Evolutionary conservation across 805 yeast genomes (phyloP), one percentile per base, ranked within the genome.

Genomic region (Wickerhamomyces tratensis): DNA sequence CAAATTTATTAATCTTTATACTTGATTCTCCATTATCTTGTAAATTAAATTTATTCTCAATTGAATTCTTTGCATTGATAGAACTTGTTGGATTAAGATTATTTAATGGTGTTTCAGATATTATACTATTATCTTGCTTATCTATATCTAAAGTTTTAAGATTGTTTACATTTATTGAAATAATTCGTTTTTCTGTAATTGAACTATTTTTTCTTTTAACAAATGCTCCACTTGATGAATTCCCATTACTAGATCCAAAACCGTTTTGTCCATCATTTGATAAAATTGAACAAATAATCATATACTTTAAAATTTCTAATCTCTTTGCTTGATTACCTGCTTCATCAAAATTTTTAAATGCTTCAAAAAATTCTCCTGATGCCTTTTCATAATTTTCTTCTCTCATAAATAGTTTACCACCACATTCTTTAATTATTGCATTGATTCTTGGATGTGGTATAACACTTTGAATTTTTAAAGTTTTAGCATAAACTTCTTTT

Each of bases 391-490:
- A 85, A 46, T 78, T 74, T 12, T 71, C 72, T 39, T 74, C 71
- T 46, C 73, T 67, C 70, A 84, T 77, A 40, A 74, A 71, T 48
- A 85, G 69, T 41, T 77, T 72, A 3, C 88, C 95, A 0, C 87
- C 86, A 49, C 86, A 79, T 56, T 85, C 91, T 46, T 77, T 71
- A 26, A 86, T 72, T n/a, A 81, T 73, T 2, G 91, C 95, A 58
- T 79, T 66, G 27, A 82, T 77, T 39, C 72, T 67, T 1, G 94
- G 88, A 53, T 86, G 94, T 1, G 88, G 83, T 3, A 83, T 79
- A 2, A 86, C 83, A 0, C 79, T 66, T 7, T 74, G 71, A 20
- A 79, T 64, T 6, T 58, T 48, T n/a, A 64, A 48, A 0, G 81
- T 67, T 46, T 74, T 63, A 27, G 65, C 59, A 48, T 82, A 76